Percentiles rank a stretch among this genome's conserved stretches.
Evolutionary conservation across 495 filamentous ascomycete genomes (phyloP).

Genomic region (Penicillium paradoxum): DNA sequence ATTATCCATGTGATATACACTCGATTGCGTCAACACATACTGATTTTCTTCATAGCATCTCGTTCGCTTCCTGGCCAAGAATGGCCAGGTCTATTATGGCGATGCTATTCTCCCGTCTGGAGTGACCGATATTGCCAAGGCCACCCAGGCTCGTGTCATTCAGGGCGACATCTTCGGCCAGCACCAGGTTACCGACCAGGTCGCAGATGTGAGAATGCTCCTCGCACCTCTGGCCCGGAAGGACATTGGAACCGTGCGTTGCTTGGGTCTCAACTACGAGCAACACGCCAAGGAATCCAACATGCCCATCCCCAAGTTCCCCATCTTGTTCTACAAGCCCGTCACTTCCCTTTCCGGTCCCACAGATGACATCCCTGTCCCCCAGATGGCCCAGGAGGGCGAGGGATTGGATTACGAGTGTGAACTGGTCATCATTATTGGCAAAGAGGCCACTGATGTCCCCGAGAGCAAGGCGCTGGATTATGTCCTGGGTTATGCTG

Average conservation of each 20-base stretch:
- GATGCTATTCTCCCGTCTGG: slow-evolving; percentile 72
- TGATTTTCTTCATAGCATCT: slow-evolving; percentile 51
- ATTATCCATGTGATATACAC: background rate
- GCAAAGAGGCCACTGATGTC: slow-evolving; percentile 64
- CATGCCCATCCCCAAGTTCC: slow-evolving; percentile 69
- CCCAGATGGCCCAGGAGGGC: slow-evolving; percentile 51
- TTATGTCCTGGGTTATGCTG: slow-evolving; percentile 73
- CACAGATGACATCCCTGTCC: slow-evolving; percentile 62
- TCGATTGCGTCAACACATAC: background rate
- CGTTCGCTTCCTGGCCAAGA: slow-evolving; percentile 71
- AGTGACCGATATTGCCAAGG: slow-evolving; percentile 60
- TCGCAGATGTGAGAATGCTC: slow-evolving; percentile 61
- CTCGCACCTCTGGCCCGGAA: slow-evolving; percentile 64
- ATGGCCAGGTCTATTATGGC: slow-evolving; percentile 75
- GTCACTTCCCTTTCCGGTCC: slow-evolving; percentile 66
- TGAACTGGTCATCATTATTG: slow-evolving; percentile 75
- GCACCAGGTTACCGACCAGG: slow-evolving; percentile 63
- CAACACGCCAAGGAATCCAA: slow-evolving; percentile 74
- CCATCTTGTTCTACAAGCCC: slow-evolving; percentile 82
- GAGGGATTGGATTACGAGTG: slow-evolving; percentile 79
- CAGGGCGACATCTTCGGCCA: slow-evolving; percentile 69
- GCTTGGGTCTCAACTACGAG: slow-evolving; percentile 77
- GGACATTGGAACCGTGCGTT: slow-evolving; percentile 70
- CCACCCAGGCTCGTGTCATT: slow-evolving; percentile 63
- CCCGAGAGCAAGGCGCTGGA: slow-evolving; percentile 61